Base-by-base conservation (phyloP, 2,329 filamentous ascomycete species). In the Trichoderma sp. region DNA sequence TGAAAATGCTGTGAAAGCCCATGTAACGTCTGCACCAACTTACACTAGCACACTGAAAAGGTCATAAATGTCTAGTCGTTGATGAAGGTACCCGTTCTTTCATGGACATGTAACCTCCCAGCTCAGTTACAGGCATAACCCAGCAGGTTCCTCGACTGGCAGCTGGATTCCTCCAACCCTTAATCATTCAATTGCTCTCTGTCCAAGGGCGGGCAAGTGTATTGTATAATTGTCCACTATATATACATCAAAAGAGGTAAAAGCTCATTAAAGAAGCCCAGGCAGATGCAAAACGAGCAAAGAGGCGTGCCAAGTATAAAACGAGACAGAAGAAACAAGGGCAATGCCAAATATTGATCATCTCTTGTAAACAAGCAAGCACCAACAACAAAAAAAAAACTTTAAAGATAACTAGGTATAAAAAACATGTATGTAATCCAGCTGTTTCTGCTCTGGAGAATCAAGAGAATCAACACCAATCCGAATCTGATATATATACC, bases 401-500 rank as follows among this genome's bases (percentile, higher is more conserved):
- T 35, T 21, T 52, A 37, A 58, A 31, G n/a, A 31, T 57, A 60
- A 31, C 62, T 52, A 65, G 53, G 68, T 58, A 70, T 67, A 64
- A 70, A 58, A 43, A 57, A 59, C 55, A 60, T 66, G 40, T 66
- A 49, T 43, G 40, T 43, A 29, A 31, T n/a, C 60, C 68, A 69
- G 68, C 55, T 52, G 43, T 60, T 67, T 35, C 63, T 67, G 57
- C 68, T 62, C 62, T 59, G 53, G 58, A 43, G 40, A 43, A 43
- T n/a, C 40, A 43, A 43, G 40, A 43, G 40, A 59, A 64, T 62
- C 40, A 43, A 62, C 68, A 70, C 63, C 68, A 68, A 63, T 53
- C 56, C 64, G 63, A 67, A 63, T 68, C 64, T 68, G 63, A 58
- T 70, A 52, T 70, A 52, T 70, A 63, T 70, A 70, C 68, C 68